Conservation (phyloP, 495 filamentous ascomycete genomes). For the Penicillium waksmanii region DNA sequence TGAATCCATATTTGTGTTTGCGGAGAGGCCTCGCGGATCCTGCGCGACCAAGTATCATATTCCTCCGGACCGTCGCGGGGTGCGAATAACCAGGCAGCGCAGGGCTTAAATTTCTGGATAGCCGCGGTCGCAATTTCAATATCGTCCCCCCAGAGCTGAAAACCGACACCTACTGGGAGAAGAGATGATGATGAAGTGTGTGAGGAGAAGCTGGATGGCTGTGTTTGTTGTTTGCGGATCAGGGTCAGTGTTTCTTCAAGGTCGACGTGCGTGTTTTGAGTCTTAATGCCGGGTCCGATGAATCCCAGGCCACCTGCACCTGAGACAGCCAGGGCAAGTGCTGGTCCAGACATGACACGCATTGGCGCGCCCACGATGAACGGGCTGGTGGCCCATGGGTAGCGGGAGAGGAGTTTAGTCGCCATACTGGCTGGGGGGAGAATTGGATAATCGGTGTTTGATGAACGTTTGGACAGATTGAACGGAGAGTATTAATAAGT, state of each 20-base stretch:
- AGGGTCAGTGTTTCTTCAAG: constrained; percentile 38
- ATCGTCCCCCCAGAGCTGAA: constrained; percentile 59
- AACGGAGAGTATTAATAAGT: not conserved
- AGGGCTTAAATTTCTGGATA: constrained; percentile 55
- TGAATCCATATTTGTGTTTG: constrained; percentile 69
- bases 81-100: constrained; percentile 74
- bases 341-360: constrained; percentile 66
- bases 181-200: constrained; percentile 22
- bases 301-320: constrained; percentile 69
- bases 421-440: constrained; percentile 16
- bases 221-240: constrained; percentile 20
- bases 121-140: constrained; percentile 46
- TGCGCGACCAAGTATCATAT: constrained; percentile 57
- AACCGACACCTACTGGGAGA: constrained; percentile 66
- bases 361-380: constrained; percentile 74
- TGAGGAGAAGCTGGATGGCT: constrained; percentile 11
- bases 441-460: not conserved
- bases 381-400: constrained; percentile 66
- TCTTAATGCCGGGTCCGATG: constrained; percentile 44
- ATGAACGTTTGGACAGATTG: not conserved
- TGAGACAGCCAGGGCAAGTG: constrained; percentile 61
- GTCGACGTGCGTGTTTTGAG: constrained; percentile 34
- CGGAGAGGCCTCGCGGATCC: constrained; percentile 49
- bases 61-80: constrained; percentile 50
- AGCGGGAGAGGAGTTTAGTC: constrained; percentile 37